A percentile compares a stretch with the other conserved stretches of the same genome.
phyloP scores from a whole-genome alignment of 768 basidiomycete genomes.

The Sporobolomyces pararoseus region DNA sequence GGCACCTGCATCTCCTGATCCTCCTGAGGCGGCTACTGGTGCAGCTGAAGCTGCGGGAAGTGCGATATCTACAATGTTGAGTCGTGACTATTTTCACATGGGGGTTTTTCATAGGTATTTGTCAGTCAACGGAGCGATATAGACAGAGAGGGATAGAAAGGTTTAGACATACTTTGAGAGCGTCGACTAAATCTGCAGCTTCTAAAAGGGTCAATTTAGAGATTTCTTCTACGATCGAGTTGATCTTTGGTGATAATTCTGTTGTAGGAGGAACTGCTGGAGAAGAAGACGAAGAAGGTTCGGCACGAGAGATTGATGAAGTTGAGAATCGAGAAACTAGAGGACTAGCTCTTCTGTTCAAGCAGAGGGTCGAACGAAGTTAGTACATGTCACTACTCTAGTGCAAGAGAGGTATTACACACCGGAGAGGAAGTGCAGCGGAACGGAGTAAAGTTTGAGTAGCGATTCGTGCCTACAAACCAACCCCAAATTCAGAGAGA shows the following conservation, averaged over 20 bases:
- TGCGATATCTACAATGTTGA: conserved; percentile 97
- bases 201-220: conserved; percentile 81
- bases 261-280: conserved; percentile 4
- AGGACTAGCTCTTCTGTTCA: conserved; percentile 2
- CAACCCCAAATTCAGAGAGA: no score
- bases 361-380: no score
- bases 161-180: conserved; percentile 67
- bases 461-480: conserved; percentile 4
- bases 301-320: conserved; percentile 7
- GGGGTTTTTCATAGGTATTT: no score
- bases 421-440: conserved; percentile 13
- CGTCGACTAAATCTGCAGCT: conserved; percentile 86
- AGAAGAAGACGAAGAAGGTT: conserved; percentile 3
- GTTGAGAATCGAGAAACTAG: conserved; percentile 10
- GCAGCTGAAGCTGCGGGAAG: conserved; percentile 68
- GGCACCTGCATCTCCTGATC: conserved; percentile 48
- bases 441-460: conserved; percentile 12
- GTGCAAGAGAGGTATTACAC: no score
- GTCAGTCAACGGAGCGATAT: no score
- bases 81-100: conserved; percentile 60
- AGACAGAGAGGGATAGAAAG: not conserved
- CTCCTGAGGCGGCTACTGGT: conserved; percentile 53
- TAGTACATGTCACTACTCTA: no score
- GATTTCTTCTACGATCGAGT: conserved; percentile 86
- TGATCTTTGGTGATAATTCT: conserved; percentile 57